phyloP scores from a whole-genome alignment of 331 rosid genomes.

The Quercus tomentella region DNA sequence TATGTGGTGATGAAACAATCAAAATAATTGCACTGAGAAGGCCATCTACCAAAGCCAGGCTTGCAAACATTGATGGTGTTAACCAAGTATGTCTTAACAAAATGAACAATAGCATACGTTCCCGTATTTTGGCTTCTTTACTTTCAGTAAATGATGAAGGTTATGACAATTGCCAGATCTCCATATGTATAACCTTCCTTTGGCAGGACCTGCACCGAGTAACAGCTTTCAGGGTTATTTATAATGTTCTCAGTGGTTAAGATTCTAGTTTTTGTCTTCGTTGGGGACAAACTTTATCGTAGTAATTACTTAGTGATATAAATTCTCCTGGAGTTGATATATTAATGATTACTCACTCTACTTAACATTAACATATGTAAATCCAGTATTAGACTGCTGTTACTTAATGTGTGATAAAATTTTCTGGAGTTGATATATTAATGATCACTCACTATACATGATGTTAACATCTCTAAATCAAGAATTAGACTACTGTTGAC shows the following conservation, averaged over 20 bases:
- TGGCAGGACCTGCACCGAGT: background rate
- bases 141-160: background rate
- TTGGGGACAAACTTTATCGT: background rate
- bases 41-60: constrained; percentile 87
- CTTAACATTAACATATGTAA: background rate
- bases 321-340: background rate
- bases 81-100: constrained; percentile 63
- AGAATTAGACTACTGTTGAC: background rate
- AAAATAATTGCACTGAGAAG: constrained; percentile 68
- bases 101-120: background rate
- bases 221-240: background rate
- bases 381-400: background rate
- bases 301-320: background rate
- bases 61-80: constrained; percentile 87
- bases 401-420: background rate
- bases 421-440: background rate
- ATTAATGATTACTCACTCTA: background rate
- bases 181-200: background rate
- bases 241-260: background rate
- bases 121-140: background rate
- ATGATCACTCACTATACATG: background rate
- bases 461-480: background rate
- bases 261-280: background rate
- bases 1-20: constrained; percentile 88
- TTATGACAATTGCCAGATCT: background rate